Evolutionary conservation across 108 stramenopile species (phyloP).

Genomic region (Cylindrotheca closterium): DNA sequence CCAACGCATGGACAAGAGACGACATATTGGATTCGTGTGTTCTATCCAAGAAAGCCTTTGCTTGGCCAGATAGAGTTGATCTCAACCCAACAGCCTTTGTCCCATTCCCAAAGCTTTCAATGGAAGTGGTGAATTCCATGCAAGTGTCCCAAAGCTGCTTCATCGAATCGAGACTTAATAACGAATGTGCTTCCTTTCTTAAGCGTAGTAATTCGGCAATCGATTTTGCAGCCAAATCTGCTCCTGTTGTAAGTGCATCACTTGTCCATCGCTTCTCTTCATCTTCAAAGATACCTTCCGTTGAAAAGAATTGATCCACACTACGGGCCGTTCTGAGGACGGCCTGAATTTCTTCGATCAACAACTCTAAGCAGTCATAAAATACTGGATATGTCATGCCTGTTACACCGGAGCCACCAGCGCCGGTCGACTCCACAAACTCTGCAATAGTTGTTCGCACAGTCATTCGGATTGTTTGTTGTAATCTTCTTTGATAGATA

Average conservation of each 20-base stretch:
- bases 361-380: conserved; percentile 80
- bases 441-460: conserved; percentile 88
- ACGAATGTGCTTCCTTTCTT: conserved; percentile 82
- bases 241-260: conserved; percentile 62
- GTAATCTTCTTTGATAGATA: conserved; percentile 62
- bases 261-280: conserved; percentile 35
- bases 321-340: conserved; percentile 59
- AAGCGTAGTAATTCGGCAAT: conserved; percentile 82
- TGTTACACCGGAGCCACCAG: conserved; percentile 53
- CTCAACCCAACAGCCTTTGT: conserved; percentile 84
- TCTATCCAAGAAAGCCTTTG: conserved; percentile 90
- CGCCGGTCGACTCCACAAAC: conserved; percentile 53
- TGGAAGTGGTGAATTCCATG: conserved; percentile 59
- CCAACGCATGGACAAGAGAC: conserved; percentile 80
- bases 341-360: conserved; percentile 80
- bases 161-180: conserved; percentile 80
- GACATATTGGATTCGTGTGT: conserved; percentile 92
- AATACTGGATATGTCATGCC: conserved; percentile 80
- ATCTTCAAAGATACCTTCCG: conserved; percentile 30
- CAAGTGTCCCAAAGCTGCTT: conserved; percentile 86
- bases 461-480: conserved; percentile 81
- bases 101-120: conserved; percentile 71
- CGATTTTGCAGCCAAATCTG: conserved; percentile 77
- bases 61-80: conserved; percentile 86
- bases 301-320: conserved; percentile 43